Base-by-base conservation (phyloP, 352 stramenopile species). In the Phytophthora sp. region DNA sequence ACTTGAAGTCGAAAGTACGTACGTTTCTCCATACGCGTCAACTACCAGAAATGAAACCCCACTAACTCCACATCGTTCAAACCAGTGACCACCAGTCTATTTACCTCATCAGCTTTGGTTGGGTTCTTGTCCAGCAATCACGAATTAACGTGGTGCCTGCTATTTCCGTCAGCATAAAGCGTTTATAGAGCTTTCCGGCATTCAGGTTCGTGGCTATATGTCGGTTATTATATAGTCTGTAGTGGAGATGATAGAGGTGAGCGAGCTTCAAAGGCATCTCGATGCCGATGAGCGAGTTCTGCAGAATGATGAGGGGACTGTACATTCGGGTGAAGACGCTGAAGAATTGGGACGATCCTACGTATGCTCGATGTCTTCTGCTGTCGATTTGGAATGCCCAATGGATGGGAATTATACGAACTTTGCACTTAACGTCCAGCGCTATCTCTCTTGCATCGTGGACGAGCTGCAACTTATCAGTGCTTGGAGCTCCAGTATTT, bases 381-480 rank as follows among this genome's bases (percentile, higher is more conserved):
- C 71, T 26, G 45, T 86, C 5, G 73, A 86, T 52, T 57, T 88
- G 49, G 62, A 64, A 7, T 51, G 68, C 20, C 65, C 69, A 11
- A 54, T 63, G 7, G 26, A 36, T 20, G 47, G 24, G 12, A 57
- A 56, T 27, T 53, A 18, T 27, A 35, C 36, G 26, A 68, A 78
- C n/a, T 57, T 88, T 18, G 39, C 62, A 3, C 44, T 64, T 1
- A 82, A 66, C 27, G 70, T 82, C 1, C 77, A 83, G 54, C 52
- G 71, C 15, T 89, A 84, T 45, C 66, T 86, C 35, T 73, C 60
- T 62, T 58, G 74, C 18, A 87, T 89, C n/a, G 73, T 80, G 15
- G 71, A 86, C 36, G 80, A 89, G 31, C 69, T 86, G 5, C 73
- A 87, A 24, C 64, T 80, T 15, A 70, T 89, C 42, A 80, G 77